Base-by-base conservation (phyloP, 176 grass and related monocot species). In the Tuctoria greenei region DNA sequence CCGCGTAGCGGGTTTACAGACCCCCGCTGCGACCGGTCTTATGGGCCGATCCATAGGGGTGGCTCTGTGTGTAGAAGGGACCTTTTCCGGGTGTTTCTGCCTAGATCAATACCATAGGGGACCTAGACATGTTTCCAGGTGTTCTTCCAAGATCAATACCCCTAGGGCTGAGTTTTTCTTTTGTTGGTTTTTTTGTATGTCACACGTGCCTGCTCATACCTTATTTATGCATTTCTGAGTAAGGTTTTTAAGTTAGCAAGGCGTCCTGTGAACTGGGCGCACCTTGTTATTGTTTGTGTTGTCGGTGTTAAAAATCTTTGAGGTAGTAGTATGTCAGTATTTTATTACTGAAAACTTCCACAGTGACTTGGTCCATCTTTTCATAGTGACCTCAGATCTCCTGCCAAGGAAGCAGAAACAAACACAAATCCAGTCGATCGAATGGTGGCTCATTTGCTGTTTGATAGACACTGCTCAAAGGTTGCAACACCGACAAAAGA, bases 381-480 rank as follows among this genome's bases (percentile, higher is more conserved):
- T 54, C 15, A n/a, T n/a, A 24, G 31, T 80, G 35, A 69, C 71
- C 26, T 67, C 74, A 88, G 86, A 68, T 83, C 81, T n/a, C n/a
- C n/a, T 73, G 38, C 3, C 4, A 76, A 38, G 38, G 81, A 85
- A 79, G 70, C 51, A 54, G 91, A 93, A 85, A 90, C 91, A 67
- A 62, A 66, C 50, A 93, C 91, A 59, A 93, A 93, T 84, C 90
- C 83, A 79, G 81, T 89, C 1, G 90, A 93, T 76, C 83, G 90
- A 17, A 81, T 88, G 39, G 90, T 93, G 47, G 90, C 86, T 13
- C 86, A 84, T 83, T 86, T 93, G 45, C 62, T 93, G 47, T 93
- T 93, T 78, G 83, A 90, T 73, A 85, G 60, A 77, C 81, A 75
- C 67, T 68, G 49, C 34, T 74, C 85, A 68, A 76, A 60, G 70